Evolutionary conservation across 306 rosid genomes (phyloP), one percentile per base, ranked within the genome.

Genomic region (Oxytropis ochrocephala): DNA sequence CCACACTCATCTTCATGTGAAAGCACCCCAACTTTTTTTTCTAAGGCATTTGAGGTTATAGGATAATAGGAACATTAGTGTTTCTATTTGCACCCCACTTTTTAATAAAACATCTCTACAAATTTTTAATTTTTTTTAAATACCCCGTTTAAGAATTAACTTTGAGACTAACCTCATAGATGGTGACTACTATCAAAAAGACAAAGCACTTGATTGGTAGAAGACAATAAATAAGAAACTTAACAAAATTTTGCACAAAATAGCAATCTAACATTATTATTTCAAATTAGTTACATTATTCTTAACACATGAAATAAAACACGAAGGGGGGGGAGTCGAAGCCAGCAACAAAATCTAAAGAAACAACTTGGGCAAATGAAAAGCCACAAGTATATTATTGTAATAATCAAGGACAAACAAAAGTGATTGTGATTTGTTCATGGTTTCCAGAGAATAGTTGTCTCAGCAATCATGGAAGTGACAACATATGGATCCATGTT

Each of bases 401-500:
- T 3, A 5, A 38, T 12, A 55, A n/a, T 57, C 8, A 58, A 8
- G 38, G 18, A 18, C 30, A n/a, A 68, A 50, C 32, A 46, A 44
- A 7, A 69, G 8, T 18, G 39, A 33, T 47, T 19, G 17, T 14
- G 11, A 27, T 24, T 41, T 60, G 29, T 21, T 86, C 77, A 93
- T 67, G 96, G 90, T 81, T 93, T 93, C 88, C 80, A 86, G 57
- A 90, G 89, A 51, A 93, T 35, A 73, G 98, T 93, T 82, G 97
- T 93, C 35, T 93, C 93, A 0, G 97, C 98, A 52, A 93, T 60
- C 98, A 90, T 86, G 71, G 96, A 86, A 61, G 98, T 90, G 21
- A 92, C 98, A 2, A 89, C 79, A 27, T 92, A 92, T 0, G 98
- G 98, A 69, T 92, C 96, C 98, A 92, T 92, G 88, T 92, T 92